Conservation (phyloP, 2,329 filamentous ascomycete genomes). For the Neobulgaria alba region DNA sequence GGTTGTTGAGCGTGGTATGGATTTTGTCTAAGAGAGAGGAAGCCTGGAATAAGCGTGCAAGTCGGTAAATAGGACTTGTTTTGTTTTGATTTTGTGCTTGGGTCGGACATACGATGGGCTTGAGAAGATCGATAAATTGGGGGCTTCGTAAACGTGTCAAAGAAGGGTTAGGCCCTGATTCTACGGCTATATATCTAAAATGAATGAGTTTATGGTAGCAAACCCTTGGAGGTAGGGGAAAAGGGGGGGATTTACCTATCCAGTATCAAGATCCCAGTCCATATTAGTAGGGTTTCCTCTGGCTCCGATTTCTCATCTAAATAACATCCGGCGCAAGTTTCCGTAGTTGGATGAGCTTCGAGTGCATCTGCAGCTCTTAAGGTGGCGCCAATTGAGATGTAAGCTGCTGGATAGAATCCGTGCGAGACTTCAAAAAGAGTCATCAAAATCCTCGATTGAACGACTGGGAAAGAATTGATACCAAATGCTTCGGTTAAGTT, state of each 20-base stretch:
- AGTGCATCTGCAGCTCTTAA: conserved; percentile 16
- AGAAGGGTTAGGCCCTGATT: conserved; percentile 11
- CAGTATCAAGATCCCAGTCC: conserved; percentile 15
- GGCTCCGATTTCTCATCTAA: conserved; percentile 4
- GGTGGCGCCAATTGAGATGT: conserved; percentile 15
- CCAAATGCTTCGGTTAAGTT: conserved; percentile 12
- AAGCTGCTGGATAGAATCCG: conserved; percentile 17
- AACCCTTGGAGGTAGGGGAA: too few relatives aligned
- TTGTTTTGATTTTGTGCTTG: conserved; percentile 7
- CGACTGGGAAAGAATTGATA: conserved; percentile 12
- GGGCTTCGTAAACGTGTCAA: conserved; percentile 9
- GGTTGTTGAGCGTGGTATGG: conserved; percentile 11
- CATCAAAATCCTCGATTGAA: conserved; percentile 15
- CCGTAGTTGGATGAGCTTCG: conserved; percentile 6
- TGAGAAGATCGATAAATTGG: conserved; percentile 7
- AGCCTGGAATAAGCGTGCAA: conserved; percentile 14
- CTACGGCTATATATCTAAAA: conserved; percentile 15
- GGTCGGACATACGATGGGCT: conserved; percentile 10
- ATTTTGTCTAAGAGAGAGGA: conserved; percentile 16
- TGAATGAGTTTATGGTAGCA: conserved; percentile 4
- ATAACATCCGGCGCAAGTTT: conserved; percentile 3
- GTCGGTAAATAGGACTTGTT: conserved; percentile 9
- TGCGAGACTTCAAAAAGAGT: conserved; percentile 18
- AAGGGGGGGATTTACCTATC: conserved; percentile 14
- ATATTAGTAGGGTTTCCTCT: conserved; percentile 10